Conservation (phyloP, 306 rosid species). For the Hippophae tibetana region DNA sequence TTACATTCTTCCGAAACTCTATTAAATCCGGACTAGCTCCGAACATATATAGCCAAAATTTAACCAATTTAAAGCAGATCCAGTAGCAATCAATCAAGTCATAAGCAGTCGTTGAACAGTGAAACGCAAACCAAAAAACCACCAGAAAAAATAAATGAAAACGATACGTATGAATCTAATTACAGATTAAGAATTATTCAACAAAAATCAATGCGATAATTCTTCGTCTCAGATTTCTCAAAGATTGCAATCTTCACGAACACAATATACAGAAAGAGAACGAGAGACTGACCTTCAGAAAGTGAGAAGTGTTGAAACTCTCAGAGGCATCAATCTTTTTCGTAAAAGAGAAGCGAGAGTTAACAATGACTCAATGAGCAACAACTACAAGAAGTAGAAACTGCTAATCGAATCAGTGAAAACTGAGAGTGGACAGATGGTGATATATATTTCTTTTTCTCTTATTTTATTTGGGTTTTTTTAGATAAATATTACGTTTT, state of each 20-base stretch:
- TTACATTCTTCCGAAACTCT: neutral
- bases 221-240: neutral
- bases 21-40: conserved; percentile 13
- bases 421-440: neutral
- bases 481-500: no score
- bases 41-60: conserved; percentile 14
- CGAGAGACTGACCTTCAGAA: conserved; percentile 38
- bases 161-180: neutral
- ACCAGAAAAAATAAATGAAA: conserved; percentile 4
- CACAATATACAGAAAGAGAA: conserved; percentile 15
- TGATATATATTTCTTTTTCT: neutral
- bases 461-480: no score
- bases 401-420: neutral
- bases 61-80: conserved; percentile 31
- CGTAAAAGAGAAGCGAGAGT: conserved; percentile 44
- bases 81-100: conserved; percentile 21
- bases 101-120: conserved; percentile 21
- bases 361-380: conserved; percentile 15
- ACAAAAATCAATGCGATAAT: neutral
- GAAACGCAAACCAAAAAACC: conserved; percentile 22
- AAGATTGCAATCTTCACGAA: conserved; percentile 7
- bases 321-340: conserved; percentile 35
- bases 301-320: conserved; percentile 29
- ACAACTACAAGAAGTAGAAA: neutral
- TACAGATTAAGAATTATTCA: neutral